Percentiles rank a stretch among this genome's conserved stretches.
phyloP scores from a whole-genome alignment of 2,329 filamentous ascomycete genomes.

The Phyllosticta paracitricarpa region DNA sequence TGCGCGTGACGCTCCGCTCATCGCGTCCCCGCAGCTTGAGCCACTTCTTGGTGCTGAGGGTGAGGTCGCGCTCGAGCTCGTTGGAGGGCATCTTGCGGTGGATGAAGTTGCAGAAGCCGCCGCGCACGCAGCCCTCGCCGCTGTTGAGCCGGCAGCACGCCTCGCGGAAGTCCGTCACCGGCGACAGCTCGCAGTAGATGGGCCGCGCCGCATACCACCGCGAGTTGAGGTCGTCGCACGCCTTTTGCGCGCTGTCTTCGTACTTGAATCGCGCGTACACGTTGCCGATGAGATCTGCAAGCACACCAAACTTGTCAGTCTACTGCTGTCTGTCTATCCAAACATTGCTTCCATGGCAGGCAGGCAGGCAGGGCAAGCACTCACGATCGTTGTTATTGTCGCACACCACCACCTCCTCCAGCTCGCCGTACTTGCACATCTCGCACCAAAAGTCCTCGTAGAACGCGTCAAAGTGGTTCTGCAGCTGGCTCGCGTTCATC shows the following conservation, averaged over 20 bases:
- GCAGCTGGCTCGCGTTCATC: constrained; percentile 91
- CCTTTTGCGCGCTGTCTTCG: constrained; percentile 87
- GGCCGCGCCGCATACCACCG: constrained; percentile 96
- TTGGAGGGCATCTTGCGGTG: constrained; percentile 89
- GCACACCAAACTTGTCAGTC: constrained; percentile 8
- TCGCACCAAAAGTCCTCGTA: constrained; percentile 99
- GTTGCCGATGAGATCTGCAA: constrained; percentile 83
- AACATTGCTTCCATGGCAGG: no score
- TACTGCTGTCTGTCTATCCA: no score
- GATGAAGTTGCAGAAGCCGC: constrained; percentile 99
- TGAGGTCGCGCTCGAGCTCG: constrained; percentile 80
- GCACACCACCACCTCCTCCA: constrained; percentile 96
- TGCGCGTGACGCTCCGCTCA: constrained; percentile 69
- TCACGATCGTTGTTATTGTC: constrained; percentile 98
- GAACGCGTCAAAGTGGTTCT: constrained; percentile 99
- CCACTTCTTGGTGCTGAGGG: constrained; percentile 93
- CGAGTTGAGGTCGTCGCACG: constrained; percentile 86
- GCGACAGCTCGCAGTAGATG: constrained; percentile 95
- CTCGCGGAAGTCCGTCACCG: constrained; percentile 96
- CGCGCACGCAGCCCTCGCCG: constrained; percentile 89
- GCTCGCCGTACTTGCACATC: constrained; percentile 96
- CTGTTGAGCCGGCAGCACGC: constrained; percentile 91
- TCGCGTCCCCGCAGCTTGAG: constrained; percentile 75
- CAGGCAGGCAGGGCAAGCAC: constrained; percentile 27
- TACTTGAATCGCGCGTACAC: constrained; percentile 99